Conservation (phyloP, 2,329 filamentous ascomycete species). For the Fusarium secorum region DNA sequence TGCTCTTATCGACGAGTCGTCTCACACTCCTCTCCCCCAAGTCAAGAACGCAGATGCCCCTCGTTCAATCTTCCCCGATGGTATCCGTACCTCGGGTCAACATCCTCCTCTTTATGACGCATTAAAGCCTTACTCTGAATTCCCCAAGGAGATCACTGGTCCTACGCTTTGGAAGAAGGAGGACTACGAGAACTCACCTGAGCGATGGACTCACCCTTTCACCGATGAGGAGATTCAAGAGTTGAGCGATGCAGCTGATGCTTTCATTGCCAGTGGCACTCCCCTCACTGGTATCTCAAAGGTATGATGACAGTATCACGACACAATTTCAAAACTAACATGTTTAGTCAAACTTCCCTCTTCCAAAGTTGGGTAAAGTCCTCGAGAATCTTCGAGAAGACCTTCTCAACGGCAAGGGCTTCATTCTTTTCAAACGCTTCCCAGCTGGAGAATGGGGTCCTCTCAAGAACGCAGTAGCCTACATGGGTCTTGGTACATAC, state of each 20-base stretch:
- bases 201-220: slow-evolving; percentile 79
- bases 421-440: slow-evolving; percentile 88
- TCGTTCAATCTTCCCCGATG: slow-evolving; percentile 53
- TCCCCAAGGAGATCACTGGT: slow-evolving; percentile 75
- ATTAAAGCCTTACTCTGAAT: slow-evolving; percentile 71
- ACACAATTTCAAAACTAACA: neutral
- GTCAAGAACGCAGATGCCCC: slow-evolving; percentile 40
- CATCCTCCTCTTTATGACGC: slow-evolving; percentile 72
- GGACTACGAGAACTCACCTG: slow-evolving; percentile 69
- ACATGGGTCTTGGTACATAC: slow-evolving; percentile 87
- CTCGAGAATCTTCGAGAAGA: slow-evolving; percentile 51
- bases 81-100: slow-evolving; percentile 70
- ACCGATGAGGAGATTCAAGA: slow-evolving; percentile 72
- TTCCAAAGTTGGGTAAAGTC: slow-evolving; percentile 50
- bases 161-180: slow-evolving; percentile 76
- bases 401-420: slow-evolving; percentile 81
- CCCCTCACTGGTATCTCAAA: slow-evolving; percentile 73
- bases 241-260: slow-evolving; percentile 71
- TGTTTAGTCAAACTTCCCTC: slow-evolving; percentile 52
- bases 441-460: slow-evolving; percentile 79
- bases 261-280: slow-evolving; percentile 69
- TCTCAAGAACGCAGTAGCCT: slow-evolving; percentile 84
- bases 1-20: slow-evolving; percentile 35
- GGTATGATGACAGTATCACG: slow-evolving; percentile 17
- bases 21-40: slow-evolving; percentile 23